Evolutionary conservation across 2,329 filamentous ascomycete species (phyloP).

Genomic region (Fusarium liriodendri): DNA sequence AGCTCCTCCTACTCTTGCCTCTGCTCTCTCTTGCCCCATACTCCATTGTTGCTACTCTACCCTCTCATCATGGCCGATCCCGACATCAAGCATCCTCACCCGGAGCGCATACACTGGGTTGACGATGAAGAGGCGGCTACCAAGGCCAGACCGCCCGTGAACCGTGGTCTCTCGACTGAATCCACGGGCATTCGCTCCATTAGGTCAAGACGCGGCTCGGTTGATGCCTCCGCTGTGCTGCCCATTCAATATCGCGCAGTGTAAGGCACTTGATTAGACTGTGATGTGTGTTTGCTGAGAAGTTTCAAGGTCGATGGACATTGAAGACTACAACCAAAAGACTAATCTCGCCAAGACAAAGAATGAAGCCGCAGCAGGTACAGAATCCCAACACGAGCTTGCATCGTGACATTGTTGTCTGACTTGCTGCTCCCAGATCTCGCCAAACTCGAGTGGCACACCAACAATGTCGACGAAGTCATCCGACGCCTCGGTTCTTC

Average conservation of each 20-base stretch:
- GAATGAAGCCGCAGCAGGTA: slow-evolving; percentile 22
- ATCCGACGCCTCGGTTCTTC: slow-evolving; percentile 25
- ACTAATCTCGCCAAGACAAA: slow-evolving; percentile 11
- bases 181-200: slow-evolving; percentile 27
- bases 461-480: slow-evolving; percentile 25
- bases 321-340: slow-evolving; percentile 34
- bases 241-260: slow-evolving; percentile 36
- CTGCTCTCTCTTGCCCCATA: not conserved
- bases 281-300: slow-evolving; percentile 2
- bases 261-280: slow-evolving; percentile 11
- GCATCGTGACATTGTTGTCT: not conserved
- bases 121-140: slow-evolving; percentile 31
- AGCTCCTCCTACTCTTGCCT: slow-evolving; percentile 9
- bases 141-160: slow-evolving; percentile 22
- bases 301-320: slow-evolving; percentile 30
- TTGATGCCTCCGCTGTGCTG: slow-evolving; percentile 26
- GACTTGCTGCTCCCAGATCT: slow-evolving; percentile 17
- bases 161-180: slow-evolving; percentile 26
- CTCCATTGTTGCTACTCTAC: not conserved
- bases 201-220: slow-evolving; percentile 18
- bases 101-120: slow-evolving; percentile 33
- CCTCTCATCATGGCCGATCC: slow-evolving; percentile 24
- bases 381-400: not conserved
- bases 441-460: slow-evolving; percentile 36
- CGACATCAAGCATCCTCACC: slow-evolving; percentile 19